Base-by-base conservation (phyloP, 352 stramenopile species). In the Globisporangium mamillatum region DNA sequence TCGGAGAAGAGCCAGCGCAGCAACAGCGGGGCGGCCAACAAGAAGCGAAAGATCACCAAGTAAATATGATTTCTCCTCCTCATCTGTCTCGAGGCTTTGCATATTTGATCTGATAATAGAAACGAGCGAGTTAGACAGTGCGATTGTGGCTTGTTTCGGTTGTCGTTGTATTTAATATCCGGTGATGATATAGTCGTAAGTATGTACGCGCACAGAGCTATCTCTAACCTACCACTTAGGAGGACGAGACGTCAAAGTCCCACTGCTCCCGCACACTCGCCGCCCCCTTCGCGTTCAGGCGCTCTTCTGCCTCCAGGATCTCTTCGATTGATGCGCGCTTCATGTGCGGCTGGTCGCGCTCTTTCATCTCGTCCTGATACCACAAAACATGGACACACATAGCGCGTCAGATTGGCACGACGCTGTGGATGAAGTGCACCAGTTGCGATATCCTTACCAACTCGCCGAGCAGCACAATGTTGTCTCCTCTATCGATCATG, bases 381-480 rank as follows among this genome's bases (percentile, higher is more conserved):
- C 14, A 50, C 41, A n/a, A 52, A n/a, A 52, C n/a, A 6, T 16
- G 10, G 41, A 8, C 1, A 29, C 16, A 61, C 4, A 46, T 27
- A 36, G 58, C 27, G 56, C 59, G 41, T 56, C 38, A 57, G 53
- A 44, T 16, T 16, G 18, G 25, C n/a, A 44, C 3, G 14, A 34
- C n/a, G 6, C 54, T 2, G 41, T 50, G 62, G n/a, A 67, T 10
- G 24, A 44, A 60, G 38, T 24, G n/a, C 46, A 36, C 3, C n/a
- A 38, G 10, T 12, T 52, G n/a, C 22, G 25, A 25, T 38, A 3
- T 3, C 65, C 81, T 41, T 73, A 95, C 88, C 72, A 95, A 63
- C 64, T 95, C 86, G 50, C 88, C 88, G 6, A 95, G 82, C 25
- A 95, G 82, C 61, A 95, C 88, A 67, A 95, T 93, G 64, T 93